Base-by-base conservation (phyloP, 1,139 yeast species). In the Geotrichum siamense region DNA sequence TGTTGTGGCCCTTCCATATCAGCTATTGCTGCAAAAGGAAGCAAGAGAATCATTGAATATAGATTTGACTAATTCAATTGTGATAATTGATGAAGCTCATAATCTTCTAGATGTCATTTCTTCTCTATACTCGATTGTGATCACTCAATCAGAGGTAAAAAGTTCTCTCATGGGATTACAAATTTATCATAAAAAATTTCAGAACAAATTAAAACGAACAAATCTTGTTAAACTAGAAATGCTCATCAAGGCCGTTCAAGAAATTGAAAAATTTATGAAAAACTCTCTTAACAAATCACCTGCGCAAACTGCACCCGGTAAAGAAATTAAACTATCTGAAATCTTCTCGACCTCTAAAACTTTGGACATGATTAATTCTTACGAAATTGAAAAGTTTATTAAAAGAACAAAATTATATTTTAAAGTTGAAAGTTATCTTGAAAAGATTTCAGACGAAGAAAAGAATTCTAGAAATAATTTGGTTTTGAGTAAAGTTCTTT, bases 81-180 rank as follows among this genome's bases (percentile, higher is more conserved):
- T 91, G 1, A 74, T 91, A 2, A 80, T 89, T 30, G 98, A 89
- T 59, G 98, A 89, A 58, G 97, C 97, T 0, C 98, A 89, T 59
- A 89, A 89, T 58, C 65, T 89, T 33, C 60, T 87, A 26, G 96
- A 87, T 53, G 79, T 89, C 0, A 77, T 89, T 3, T 75, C 81
- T 1, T 68, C 83, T 1, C 66, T 89, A 50, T 74, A 82, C 55
- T 85, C 96, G 0, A 72, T 78, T 1, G 62, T 74, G 2, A 67
- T 89, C 1, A 68, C 82, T 0, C 55, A 69, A 1, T 45, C 54
- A 0, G 89, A 83, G 25, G 64, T 84, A 10, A 47, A 57, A 3
- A 50, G 58, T 5, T 68, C 76, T 0, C 64, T 73, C 4, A 55
- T 56, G 9, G 75, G 80, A 0, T 58, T 87, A 39, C 69, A 73